These are phyloP conservation scores for Claviceps pazoutovae DNA, from an alignment of 2,329 filamentous ascomycete genomes.

Conservation along the genomic window DNA sequence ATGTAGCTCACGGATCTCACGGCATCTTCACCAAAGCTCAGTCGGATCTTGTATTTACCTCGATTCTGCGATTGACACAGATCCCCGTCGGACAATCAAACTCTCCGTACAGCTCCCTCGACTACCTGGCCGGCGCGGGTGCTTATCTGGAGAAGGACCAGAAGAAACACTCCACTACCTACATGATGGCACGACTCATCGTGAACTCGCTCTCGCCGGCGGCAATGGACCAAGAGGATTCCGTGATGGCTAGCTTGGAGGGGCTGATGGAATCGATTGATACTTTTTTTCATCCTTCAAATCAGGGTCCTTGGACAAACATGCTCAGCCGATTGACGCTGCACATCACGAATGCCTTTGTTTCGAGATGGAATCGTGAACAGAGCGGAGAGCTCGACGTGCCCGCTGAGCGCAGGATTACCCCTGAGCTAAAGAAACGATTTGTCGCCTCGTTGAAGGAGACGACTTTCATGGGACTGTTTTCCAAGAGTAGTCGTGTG, in stretches of 20 bases:
- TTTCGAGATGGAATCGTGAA: constrained; percentile 95
- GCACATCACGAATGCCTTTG: constrained; percentile 89
- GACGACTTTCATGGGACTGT: constrained; percentile 95
- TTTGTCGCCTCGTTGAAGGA: constrained; percentile 85
- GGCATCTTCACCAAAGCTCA: constrained; percentile 90
- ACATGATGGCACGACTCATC: constrained; percentile 86
- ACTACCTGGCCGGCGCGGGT: constrained; percentile 70
- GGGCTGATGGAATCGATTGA: constrained; percentile 89
- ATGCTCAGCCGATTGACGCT: constrained; percentile 82
- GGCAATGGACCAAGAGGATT: constrained; percentile 63
- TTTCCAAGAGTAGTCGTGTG: constrained; percentile 84
- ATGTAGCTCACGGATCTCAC: constrained; percentile 71
- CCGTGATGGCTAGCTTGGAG: constrained; percentile 72
- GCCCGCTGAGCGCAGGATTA: constrained; percentile 66
- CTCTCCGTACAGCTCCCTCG: constrained; percentile 78
- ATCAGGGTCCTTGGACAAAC: constrained; percentile 82
- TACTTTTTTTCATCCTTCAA: constrained; percentile 97
- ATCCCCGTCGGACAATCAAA: constrained; percentile 94
- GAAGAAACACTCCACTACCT: constrained; percentile 81
- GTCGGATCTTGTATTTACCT: constrained; percentile 83
- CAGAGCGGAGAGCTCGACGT: constrained; percentile 83
- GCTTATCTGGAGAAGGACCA: constrained; percentile 83
- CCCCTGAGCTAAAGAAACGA: constrained; percentile 64
- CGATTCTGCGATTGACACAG: constrained; percentile 75
- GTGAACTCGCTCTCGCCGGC: constrained; percentile 83